Percentiles rank a stretch among this genome's conserved stretches.
phyloP scores from a whole-genome alignment of 2,329 filamentous ascomycete genomes.

The Fusarium odoratissimum region DNA sequence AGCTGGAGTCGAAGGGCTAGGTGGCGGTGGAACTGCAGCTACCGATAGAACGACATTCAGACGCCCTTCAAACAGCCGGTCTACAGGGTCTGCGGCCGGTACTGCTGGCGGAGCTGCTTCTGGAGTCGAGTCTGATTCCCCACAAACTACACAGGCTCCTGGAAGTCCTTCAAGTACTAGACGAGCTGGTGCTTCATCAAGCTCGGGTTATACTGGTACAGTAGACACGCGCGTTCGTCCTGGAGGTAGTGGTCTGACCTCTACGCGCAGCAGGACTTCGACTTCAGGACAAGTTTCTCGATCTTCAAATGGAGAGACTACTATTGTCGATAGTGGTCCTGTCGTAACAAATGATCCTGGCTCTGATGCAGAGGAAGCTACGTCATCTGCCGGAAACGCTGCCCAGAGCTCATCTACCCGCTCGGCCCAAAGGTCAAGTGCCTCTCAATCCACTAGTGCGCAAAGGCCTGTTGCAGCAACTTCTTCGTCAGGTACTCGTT shows the following conservation, averaged over 20 bases:
- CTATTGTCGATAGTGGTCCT: background rate
- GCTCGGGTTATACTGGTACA: fast-evolving
- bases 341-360: background rate
- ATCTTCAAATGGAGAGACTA: background rate
- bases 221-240: background rate
- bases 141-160: background rate
- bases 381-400: fast-evolving
- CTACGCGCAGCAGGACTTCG: background rate
- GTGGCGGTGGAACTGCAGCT: background rate
- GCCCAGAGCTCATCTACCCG: background rate
- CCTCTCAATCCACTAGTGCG: background rate
- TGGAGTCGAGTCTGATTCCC: fast-evolving
- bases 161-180: background rate
- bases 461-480: background rate
- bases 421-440: fast-evolving
- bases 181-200: background rate
- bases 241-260: background rate
- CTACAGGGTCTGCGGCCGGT: background rate
- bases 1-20: background rate
- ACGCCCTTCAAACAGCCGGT: background rate
- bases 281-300: background rate
- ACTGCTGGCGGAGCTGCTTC: background rate
- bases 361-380: background rate
- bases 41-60: background rate
- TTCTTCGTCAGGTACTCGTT: background rate